Percentiles rank a stretch among this genome's conserved stretches.
These are phyloP conservation scores for Penicillium alfredii DNA, from an alignment of 495 filamentous ascomycete species.

Conservation along the genomic window DNA sequence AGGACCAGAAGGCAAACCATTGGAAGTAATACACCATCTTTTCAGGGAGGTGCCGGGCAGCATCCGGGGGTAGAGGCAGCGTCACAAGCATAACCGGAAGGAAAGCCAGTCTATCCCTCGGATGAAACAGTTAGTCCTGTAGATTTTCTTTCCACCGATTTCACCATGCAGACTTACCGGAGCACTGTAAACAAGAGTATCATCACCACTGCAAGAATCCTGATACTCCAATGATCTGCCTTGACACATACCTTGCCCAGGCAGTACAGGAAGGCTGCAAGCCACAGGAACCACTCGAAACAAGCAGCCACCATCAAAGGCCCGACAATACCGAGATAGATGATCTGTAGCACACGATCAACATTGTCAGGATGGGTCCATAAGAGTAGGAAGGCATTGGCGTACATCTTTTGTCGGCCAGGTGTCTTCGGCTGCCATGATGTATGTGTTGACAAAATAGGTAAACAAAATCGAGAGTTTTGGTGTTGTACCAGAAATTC, in stretches of 20 bases:
- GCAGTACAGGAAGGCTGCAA: conserved; percentile 89
- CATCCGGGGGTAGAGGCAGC: conserved; percentile 69
- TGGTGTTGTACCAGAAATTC: no score
- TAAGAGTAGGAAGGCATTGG: not conserved
- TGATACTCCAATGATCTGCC: conserved; percentile 79
- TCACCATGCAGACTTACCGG: conserved; percentile 48
- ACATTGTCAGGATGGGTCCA: not conserved
- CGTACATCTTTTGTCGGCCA: conserved; percentile 67
- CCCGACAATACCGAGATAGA: conserved; percentile 79
- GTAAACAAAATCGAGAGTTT: no score
- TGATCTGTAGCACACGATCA: conserved; percentile 46
- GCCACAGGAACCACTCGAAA: conserved; percentile 92
- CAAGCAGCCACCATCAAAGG: conserved; percentile 77
- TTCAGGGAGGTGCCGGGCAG: conserved; percentile 64
- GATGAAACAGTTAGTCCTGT: conserved; percentile 1
- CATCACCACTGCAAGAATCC: conserved; percentile 69
- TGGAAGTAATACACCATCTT: conserved; percentile 66
- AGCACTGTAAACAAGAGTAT: conserved; percentile 65
- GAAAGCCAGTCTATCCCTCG: conserved; percentile 63
- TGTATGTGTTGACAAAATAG: no score
- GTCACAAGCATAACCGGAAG: conserved; percentile 94
- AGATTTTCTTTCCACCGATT: no score
- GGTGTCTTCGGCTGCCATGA: conserved; percentile 2
- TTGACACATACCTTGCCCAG: conserved; percentile 83
- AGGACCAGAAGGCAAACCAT: conserved; percentile 97